Base-by-base conservation (phyloP, 2,329 filamentous ascomycete genomes). In the Aureobasidium sp. region DNA sequence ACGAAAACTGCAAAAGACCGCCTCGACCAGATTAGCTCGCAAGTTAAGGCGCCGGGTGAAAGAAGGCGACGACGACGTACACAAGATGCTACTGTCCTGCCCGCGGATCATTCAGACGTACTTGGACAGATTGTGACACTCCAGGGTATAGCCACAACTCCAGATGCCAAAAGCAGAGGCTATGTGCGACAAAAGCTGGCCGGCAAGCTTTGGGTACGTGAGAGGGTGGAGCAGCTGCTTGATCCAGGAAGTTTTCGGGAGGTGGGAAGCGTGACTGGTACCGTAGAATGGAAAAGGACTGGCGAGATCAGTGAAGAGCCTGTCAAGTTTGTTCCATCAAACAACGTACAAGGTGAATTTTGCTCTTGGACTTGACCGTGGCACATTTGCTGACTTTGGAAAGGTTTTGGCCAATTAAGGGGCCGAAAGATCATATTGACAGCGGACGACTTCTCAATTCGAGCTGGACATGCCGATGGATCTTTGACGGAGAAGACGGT, bases 261-360 rank as follows among this genome's bases (percentile, higher is more conserved):
- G 64, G 74, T 84, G 6, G 81, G 81, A 1, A 80, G 77, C 38
- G 72, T 81, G 0, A 78, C 77, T 2, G 81, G 81, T 4, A 78
- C 75, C 0, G 79, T 82, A 8, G 71, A 67, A 40, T 85, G 81
- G 80, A 75, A 72, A 57, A 72, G 75, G 45, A 66, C 74, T 55
- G 68, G 71, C 19, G 61, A 63, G 0, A 64, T 66, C 0, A 69
- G 64, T 39, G 76, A 80, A 55, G 71, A 76, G 55, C 74, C 78
- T 0, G 65, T 69, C 1, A 69, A 70, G 0, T 84, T 78, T 59
- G 69, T 75, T 4, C 81, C 81, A 0, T 79, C 74, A 55, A 85
- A 85, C 57, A 84, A 84, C 60, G 74, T 84, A 2, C 80, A 84
- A 59, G n/a, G n/a, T n/a, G n/a, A n/a, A n/a, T n/a, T n/a, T n/a